phyloP scores from a whole-genome alignment of 2,329 filamentous ascomycete genomes.

The Arthrobotrys pseudoclavata region DNA sequence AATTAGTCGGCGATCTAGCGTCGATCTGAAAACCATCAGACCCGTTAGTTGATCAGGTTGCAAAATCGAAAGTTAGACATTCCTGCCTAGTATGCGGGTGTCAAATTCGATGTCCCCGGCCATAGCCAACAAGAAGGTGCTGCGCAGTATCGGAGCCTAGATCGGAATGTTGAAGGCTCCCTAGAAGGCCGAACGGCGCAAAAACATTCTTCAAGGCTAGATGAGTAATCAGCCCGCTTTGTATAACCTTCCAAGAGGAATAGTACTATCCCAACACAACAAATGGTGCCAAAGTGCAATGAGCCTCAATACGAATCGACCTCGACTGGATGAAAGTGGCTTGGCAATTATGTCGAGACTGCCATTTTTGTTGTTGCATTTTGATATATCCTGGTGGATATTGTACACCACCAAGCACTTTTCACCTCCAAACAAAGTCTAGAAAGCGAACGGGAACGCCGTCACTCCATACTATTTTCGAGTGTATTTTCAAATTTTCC shows the following conservation, averaged over 20 bases:
- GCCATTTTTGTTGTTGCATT: background rate
- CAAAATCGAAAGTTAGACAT: too few relatives aligned
- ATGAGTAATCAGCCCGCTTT: constrained; percentile 9
- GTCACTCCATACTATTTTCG: background rate
- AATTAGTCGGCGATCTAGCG: too few relatives aligned
- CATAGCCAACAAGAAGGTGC: background rate
- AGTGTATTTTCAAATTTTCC: background rate
- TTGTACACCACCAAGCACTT: background rate
- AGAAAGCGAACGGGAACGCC: background rate
- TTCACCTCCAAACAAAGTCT: background rate
- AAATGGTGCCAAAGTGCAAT: background rate
- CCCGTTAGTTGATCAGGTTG: too few relatives aligned
- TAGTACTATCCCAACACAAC: background rate
- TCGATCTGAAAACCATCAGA: too few relatives aligned
- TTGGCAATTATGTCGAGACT: background rate
- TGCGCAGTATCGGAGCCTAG: background rate
- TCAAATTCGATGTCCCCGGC: background rate
- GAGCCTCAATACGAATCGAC: background rate
- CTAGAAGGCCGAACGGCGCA: background rate
- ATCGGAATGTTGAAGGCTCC: background rate
- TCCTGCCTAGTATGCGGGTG: background rate
- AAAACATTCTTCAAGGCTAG: background rate
- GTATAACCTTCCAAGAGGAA: constrained; percentile 1
- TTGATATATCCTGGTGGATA: background rate
- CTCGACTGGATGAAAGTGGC: background rate